Evolutionary conservation across 441 rosid species (phyloP).

Genomic region (Sinapis alba): DNA sequence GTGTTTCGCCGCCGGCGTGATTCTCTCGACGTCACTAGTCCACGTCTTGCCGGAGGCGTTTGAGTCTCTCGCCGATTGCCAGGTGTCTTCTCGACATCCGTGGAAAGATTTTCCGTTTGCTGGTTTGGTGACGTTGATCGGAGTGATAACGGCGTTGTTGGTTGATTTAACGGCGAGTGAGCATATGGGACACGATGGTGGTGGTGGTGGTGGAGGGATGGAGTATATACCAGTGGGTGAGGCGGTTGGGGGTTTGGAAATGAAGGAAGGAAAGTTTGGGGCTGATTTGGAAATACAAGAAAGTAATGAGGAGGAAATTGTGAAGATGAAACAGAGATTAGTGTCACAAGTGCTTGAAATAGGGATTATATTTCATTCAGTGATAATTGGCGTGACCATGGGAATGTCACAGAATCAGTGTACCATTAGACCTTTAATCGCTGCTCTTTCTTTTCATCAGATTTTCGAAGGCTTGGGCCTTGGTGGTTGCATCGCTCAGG

Average conservation of each 20-base stretch:
- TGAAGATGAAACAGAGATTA: conserved; percentile 73
- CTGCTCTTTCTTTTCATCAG: conserved; percentile 90
- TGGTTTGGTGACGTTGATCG: conserved; percentile 71
- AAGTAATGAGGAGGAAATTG: conserved; percentile 44
- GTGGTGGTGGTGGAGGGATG: conserved; percentile 31
- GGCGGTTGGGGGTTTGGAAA: conserved; percentile 33
- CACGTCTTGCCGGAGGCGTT: conserved; percentile 94
- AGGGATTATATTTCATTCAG: conserved; percentile 91
- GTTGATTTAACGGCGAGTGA: conserved; percentile 87
- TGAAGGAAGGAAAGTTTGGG: conserved; percentile 45
- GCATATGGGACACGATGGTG: conserved; percentile 65
- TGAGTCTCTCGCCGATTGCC: conserved; percentile 71
- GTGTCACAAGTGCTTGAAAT: conserved; percentile 91
- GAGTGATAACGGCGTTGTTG: conserved; percentile 62
- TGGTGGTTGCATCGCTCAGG: conserved; percentile 99
- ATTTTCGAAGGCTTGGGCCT: conserved; percentile 95
- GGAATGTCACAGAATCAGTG: conserved; percentile 94
- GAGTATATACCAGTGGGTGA: conserved; percentile 53
- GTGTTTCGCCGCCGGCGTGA: conserved; percentile 96
- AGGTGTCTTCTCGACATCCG: conserved; percentile 70
- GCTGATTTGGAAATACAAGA: conserved; percentile 41
- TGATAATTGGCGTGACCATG: conserved; percentile 88
- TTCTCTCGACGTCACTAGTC: conserved; percentile 85
- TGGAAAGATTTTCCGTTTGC: conserved; percentile 91
- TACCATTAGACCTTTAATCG: conserved; percentile 81